phyloP scores from a whole-genome alignment of 768 basidiomycete species.

The Mycena galopus region DNA sequence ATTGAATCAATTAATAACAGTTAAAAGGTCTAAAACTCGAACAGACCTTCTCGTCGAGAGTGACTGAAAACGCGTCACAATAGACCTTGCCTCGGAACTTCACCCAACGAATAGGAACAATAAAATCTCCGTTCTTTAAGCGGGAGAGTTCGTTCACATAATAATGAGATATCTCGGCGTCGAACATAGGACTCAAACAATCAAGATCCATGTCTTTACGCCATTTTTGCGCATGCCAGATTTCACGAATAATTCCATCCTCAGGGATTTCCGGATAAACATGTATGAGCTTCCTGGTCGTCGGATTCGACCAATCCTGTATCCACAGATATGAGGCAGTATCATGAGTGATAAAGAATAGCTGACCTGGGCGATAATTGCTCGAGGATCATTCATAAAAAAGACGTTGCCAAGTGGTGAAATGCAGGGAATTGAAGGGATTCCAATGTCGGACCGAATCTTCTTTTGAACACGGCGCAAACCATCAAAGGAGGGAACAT shows the following conservation, averaged over 20 bases:
- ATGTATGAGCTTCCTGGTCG: conserved; percentile 13
- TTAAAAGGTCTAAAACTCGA: not conserved
- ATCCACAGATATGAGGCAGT: not conserved
- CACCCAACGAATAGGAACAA: conserved; percentile 28
- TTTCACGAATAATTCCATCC: conserved; percentile 6
- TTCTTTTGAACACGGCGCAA: conserved; percentile 7
- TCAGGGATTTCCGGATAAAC: conserved; percentile 19
- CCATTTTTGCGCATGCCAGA: too few species aligned
- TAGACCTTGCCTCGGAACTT: not conserved
- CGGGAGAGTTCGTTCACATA: conserved; percentile 21
- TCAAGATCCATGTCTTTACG: conserved; percentile 17
- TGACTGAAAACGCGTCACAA: not conserved
- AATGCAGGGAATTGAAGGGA: conserved; percentile 7
- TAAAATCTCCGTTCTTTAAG: not conserved
- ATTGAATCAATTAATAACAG: not conserved
- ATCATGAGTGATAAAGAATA: not conserved
- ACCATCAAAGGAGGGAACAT: conserved; percentile 24
- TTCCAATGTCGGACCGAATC: conserved; percentile 11
- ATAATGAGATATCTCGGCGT: not conserved
- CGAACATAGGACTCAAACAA: conserved; percentile 25
- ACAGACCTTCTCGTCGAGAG: not conserved
- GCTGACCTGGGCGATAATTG: conserved; percentile 14
- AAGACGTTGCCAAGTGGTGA: conserved; percentile 22
- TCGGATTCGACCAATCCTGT: conserved; percentile 16
- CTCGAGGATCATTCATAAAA: conserved; percentile 24